Evolutionary conservation across 2,329 filamentous ascomycete species (phyloP), one percentile per base, ranked within the genome.

Genomic region (Zasmidium cellare): DNA sequence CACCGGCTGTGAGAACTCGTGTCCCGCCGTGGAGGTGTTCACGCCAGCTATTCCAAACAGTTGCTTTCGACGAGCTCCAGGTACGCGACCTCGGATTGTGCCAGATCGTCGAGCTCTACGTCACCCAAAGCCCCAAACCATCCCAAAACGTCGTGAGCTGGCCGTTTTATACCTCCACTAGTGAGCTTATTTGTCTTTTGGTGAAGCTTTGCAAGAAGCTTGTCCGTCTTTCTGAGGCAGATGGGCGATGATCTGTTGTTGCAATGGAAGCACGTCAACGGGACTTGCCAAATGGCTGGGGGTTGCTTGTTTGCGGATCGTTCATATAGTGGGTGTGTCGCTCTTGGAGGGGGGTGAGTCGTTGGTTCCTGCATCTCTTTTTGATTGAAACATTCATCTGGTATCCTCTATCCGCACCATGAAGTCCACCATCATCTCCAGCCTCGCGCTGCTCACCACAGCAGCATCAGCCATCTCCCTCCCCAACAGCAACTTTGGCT

Each of bases 351-450:
- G 6, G 5, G 7, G 16, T n/a, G n/a, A 18, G 7, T 41, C 3
- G 35, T 18, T 14, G 7, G 35, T 41, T 41, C 35, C 35, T 41
- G 28, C 28, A 31, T 31, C 28, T 31, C 28, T 14, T 31, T 14
- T 22, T 48, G 11, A 28, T 22, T 18, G 22, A 7, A 7, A 12
- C 35, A 23, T 38, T 22, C 24, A 16, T 18, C 14, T 53, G n/a
- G 23, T n/a, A 18, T 9, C 3, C 16, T 45, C 25, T 41, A n/a
- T 19, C 20, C 31, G 31, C 47, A 56, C n/a, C n/a, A 62, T 62
- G 57, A 62, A 62, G 54, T 28, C 45, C 48, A 45, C 51, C 9
- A 3, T 56, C 31, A 24, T 57, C 23, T 18, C 49, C 11, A 44
- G 23, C 25, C 7, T 53, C 23, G n/a, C 53, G 9, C 48, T 58